Evolutionary conservation across 257 asterid genomes (phyloP).

Genomic region (Nicotiana tomentosiformis): DNA sequence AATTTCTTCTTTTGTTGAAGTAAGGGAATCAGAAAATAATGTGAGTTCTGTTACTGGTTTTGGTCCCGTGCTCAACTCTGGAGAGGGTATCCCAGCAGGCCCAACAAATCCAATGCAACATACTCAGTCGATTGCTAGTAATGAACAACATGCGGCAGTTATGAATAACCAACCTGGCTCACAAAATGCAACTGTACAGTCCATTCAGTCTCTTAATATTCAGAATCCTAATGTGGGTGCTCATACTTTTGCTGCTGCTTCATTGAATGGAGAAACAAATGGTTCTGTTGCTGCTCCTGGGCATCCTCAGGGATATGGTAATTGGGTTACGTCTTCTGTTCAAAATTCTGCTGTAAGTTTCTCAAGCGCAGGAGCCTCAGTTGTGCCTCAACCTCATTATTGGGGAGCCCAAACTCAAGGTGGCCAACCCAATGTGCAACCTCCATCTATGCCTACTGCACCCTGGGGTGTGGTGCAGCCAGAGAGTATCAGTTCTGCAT

Average conservation of each 20-base stretch:
- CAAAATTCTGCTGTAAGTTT: conserved; percentile 49
- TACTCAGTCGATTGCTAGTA: conserved; percentile 23
- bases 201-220: conserved; percentile 25
- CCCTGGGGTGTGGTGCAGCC: conserved; percentile 47
- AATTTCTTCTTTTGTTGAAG: conserved; percentile 18
- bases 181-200: conserved; percentile 11
- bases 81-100: conserved; percentile 13
- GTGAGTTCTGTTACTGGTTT: conserved; percentile 24
- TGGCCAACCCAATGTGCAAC: conserved; percentile 49
- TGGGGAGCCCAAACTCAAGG: conserved; percentile 51
- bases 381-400: conserved; percentile 51
- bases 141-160: conserved; percentile 36
- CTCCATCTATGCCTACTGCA: conserved; percentile 35
- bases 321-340: conserved; percentile 41
- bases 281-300: conserved; percentile 26
- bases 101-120: not conserved
- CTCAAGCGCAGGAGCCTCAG: conserved; percentile 32
- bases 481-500: conserved; percentile 31
- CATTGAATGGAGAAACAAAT: conserved; percentile 25
- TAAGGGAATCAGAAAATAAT: conserved; percentile 10
- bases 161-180: conserved; percentile 32
- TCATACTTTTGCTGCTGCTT: conserved; percentile 25
- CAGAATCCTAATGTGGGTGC: conserved; percentile 45
- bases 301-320: conserved; percentile 41
- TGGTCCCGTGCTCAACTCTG: conserved; percentile 45